phyloP scores from a whole-genome alignment of 2,329 filamentous ascomycete genomes.

The Cladosporium sp. region DNA sequence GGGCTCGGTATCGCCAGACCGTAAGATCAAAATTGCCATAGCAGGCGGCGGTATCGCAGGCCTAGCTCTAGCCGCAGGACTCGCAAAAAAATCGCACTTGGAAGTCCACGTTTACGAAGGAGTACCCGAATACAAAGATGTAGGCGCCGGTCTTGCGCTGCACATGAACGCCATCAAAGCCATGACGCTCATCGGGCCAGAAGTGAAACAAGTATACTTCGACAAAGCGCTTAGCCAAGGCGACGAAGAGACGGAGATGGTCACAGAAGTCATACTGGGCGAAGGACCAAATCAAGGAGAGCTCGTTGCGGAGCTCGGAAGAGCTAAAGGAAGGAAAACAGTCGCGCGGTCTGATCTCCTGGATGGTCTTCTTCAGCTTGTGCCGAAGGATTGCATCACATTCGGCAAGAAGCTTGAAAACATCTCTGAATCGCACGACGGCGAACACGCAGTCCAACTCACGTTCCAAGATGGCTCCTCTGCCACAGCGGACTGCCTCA shows the following conservation, averaged over 20 bases:
- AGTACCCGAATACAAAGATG: slow-evolving; percentile 42
- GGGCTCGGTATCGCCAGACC: slow-evolving; percentile 11
- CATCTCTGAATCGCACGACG: slow-evolving; percentile 29
- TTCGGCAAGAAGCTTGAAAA: slow-evolving; percentile 40
- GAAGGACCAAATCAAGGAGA: slow-evolving; percentile 37
- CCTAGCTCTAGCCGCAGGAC: slow-evolving; percentile 44
- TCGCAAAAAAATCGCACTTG: slow-evolving; percentile 38
- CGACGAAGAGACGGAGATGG: slow-evolving; percentile 32
- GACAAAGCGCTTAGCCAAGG: slow-evolving; percentile 45
- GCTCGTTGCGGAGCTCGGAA: slow-evolving; percentile 34
- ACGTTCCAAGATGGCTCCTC: slow-evolving; percentile 46
- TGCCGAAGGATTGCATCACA: slow-evolving; percentile 40
- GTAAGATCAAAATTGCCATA: slow-evolving; percentile 41
- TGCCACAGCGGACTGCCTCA: slow-evolving; percentile 43
- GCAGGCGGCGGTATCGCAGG: slow-evolving; percentile 50
- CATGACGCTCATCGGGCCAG: slow-evolving; percentile 34
- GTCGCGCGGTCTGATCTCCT: slow-evolving; percentile 48
- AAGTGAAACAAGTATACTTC: slow-evolving; percentile 44
- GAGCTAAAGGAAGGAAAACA: slow-evolving; percentile 31
- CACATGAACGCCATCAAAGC: slow-evolving; percentile 52
- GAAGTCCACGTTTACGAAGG: slow-evolving; percentile 49
- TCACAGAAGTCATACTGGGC: slow-evolving; percentile 31
- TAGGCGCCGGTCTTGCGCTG: slow-evolving; percentile 47
- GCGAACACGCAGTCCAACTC: slow-evolving; percentile 30
- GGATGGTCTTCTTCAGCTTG: slow-evolving; percentile 42